Conservation (phyloP, 164 flowering plant genomes). For the Protea cynaroides region DNA sequence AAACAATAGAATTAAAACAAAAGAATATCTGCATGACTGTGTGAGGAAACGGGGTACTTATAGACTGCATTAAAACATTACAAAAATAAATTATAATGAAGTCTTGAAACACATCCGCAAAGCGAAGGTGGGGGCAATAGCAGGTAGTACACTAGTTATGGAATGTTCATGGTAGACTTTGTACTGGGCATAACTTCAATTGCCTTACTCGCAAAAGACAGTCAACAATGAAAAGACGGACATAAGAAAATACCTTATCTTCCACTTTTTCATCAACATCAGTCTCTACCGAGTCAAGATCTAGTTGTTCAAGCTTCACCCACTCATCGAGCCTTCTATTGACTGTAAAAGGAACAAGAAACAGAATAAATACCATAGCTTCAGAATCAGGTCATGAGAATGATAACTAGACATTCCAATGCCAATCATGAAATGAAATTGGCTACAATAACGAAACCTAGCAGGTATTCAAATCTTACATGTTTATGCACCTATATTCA, state of each 20-base stretch:
- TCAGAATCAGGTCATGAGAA: neutral
- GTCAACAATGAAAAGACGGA: neutral
- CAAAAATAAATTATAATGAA: too few relatives aligned
- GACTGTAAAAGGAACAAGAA: slow-evolving; percentile 35
- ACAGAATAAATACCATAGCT: neutral
- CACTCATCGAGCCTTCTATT: slow-evolving; percentile 97
- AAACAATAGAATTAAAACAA: neutral
- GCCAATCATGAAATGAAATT: neutral
- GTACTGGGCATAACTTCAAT: neutral
- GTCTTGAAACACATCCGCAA: too few relatives aligned
- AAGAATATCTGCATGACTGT: neutral
- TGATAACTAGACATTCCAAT: neutral
- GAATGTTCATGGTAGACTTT: too few relatives aligned
- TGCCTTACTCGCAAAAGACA: neutral
- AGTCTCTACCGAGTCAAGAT: slow-evolving; percentile 88
- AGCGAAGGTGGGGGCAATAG: too few relatives aligned
- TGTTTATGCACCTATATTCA: too few relatives aligned
- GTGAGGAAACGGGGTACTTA: too few relatives aligned
- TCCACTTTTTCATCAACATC: slow-evolving; percentile 97
- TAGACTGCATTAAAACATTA: too few relatives aligned
- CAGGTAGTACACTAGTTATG: too few relatives aligned
- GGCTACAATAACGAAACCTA: neutral
- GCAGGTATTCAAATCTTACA: too few relatives aligned
- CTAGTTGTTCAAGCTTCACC: slow-evolving; percentile 94
- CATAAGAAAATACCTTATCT: slow-evolving; percentile 69